phyloP scores from a whole-genome alignment of 805 yeast genomes.

The Yarrowia phangngaensis region DNA sequence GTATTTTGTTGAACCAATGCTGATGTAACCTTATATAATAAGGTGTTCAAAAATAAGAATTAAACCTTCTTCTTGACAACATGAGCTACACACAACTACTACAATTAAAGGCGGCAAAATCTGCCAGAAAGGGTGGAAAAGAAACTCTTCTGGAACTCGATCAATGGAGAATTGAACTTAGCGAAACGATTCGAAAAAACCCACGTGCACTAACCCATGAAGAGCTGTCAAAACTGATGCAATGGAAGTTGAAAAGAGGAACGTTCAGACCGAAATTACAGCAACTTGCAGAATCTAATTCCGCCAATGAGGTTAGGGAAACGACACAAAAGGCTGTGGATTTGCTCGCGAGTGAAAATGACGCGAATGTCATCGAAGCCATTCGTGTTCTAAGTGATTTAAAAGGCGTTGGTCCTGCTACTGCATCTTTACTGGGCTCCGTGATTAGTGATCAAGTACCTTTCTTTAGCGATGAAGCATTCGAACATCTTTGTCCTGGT shows the following conservation, averaged over 20 bases:
- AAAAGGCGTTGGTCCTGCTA: slow-evolving; percentile 21
- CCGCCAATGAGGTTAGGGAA: neutral
- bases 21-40: neutral
- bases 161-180: neutral
- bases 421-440: slow-evolving; percentile 11
- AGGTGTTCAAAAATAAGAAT: neutral
- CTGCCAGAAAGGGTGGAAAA: slow-evolving; percentile 10
- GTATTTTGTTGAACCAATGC: too few relatives aligned
- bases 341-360: neutral
- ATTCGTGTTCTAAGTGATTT: slow-evolving; percentile 5
- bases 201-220: neutral
- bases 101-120: neutral
- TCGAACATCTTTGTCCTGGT: neutral
- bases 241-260: slow-evolving; percentile 23
- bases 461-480: slow-evolving; percentile 21
- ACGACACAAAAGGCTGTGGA: slow-evolving; percentile 6
- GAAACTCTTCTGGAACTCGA: slow-evolving; percentile 20
- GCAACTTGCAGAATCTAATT: slow-evolving; percentile 14
- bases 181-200: neutral
- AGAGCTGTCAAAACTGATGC: slow-evolving; percentile 5
- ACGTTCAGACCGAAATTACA: slow-evolving; percentile 11
- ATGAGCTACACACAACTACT: slow-evolving; percentile 7
- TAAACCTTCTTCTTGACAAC: neutral
- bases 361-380: neutral
- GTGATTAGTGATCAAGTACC: slow-evolving; percentile 2